Evolutionary conservation across 1,284 basidiomycete genomes (phyloP), one percentile per base, ranked within the genome.

Genomic region (Microbotryum lychnidis-dioicae): DNA sequence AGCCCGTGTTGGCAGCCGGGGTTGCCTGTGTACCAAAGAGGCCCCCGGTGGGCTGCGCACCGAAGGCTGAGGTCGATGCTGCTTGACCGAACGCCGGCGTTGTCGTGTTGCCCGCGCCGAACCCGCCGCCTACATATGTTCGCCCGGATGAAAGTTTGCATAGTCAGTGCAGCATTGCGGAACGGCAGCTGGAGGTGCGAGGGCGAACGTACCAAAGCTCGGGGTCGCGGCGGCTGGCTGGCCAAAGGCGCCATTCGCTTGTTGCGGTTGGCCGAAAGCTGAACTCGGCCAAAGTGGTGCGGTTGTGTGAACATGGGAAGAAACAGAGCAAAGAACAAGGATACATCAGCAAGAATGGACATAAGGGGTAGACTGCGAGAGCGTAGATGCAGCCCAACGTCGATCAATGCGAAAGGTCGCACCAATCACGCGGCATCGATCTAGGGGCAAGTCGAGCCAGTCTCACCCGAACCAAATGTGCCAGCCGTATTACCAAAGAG

Each of bases 381-480:
- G 42, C 9, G 57, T 20, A 23, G 29, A 31, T 31, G 48, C 50
- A 33, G 54, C 53, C 6, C 21, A 14, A 9, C 50, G 21, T 54
- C 16, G 21, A 23, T 16, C 27, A 9, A 42, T 16, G 52, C 14
- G 7, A 21, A 20, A 33, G 31, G 31, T 45, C 20, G 52, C 16
- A 54, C 31, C 21, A 53, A 9, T 23, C 20, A 21, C 23, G 33
- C 23, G 52, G 31, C 21, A 42, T 20, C 3, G 52, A 20, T n/a
- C 9, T 37, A 33, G 37, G 20, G n/a, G 9, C 21, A n/a, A 33
- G 29, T 9, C 6, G 8, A 6, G 12, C 9, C 23, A 47, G 23
- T 51, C 62, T 46, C 27, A 64, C 65, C 54, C 5, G 57, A 60
- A 5, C 65, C 65, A 50, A 67, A 67, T 20, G 48, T 62, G 31